Percentiles rank a stretch among this genome's conserved stretches.
phyloP scores from a whole-genome alignment of 768 basidiomycete species.

The Sarcodon aspratus region DNA sequence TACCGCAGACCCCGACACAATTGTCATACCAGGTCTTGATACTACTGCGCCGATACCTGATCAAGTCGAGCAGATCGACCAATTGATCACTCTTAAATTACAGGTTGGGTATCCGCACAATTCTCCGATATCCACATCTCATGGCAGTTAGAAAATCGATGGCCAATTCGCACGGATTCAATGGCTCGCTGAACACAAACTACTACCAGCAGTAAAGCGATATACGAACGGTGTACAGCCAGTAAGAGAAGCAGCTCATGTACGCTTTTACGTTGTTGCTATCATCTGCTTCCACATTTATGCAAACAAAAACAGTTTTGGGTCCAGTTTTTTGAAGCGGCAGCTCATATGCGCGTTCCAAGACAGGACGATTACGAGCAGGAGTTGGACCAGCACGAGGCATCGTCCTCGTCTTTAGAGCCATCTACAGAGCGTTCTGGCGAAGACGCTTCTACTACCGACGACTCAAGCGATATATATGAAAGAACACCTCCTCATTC shows the following conservation, averaged over 20 bases:
- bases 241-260: slow-evolving; percentile 84
- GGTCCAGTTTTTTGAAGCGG: slow-evolving; percentile 92
- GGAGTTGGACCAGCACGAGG: slow-evolving; percentile 13
- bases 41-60: slow-evolving; percentile 55
- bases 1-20: slow-evolving; percentile 47
- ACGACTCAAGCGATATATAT: background rate
- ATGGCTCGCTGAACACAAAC: slow-evolving; percentile 63
- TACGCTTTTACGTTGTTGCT: slow-evolving; percentile 19
- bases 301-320: slow-evolving; percentile 56
- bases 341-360: slow-evolving; percentile 79
- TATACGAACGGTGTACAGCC: slow-evolving; percentile 84
- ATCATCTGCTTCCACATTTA: background rate
- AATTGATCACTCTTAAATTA: slow-evolving; percentile 84
- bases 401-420: slow-evolving; percentile 7
- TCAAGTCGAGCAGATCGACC: slow-evolving; percentile 93
- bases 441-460: slow-evolving; percentile 16
- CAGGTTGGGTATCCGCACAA: slow-evolving; percentile 38
- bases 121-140: background rate
- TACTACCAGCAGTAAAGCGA: slow-evolving; percentile 83
- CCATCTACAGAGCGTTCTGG: slow-evolving; percentile 12
- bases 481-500: slow-evolving; percentile 1
- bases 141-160: slow-evolving; percentile 61
- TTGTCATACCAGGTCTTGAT: slow-evolving; percentile 65
- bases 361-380: slow-evolving; percentile 51
- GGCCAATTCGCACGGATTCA: slow-evolving; percentile 90